Conservation (phyloP, 2,329 filamentous ascomycete genomes). For the Nemania sp. region DNA sequence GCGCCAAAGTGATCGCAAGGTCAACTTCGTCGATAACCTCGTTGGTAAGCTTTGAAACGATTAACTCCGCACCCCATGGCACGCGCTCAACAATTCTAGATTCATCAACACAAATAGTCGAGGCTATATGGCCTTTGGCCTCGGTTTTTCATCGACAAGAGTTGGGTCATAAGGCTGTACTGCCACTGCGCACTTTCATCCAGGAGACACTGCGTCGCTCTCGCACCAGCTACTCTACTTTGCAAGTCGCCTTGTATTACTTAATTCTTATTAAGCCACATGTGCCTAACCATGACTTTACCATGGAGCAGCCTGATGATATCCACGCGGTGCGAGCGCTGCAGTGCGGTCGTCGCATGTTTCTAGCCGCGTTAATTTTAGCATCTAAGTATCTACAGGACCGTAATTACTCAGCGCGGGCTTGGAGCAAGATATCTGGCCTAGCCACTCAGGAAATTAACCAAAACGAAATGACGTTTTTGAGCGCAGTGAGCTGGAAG, state of each 20-base stretch:
- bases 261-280: constrained; percentile 92
- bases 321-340: constrained; percentile 80
- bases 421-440: constrained; percentile 99
- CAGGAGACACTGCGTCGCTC: constrained; percentile 96
- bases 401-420: constrained; percentile 95
- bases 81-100: constrained; percentile 68
- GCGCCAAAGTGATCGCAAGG: constrained; percentile 90
- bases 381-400: constrained; percentile 99
- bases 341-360: constrained; percentile 97
- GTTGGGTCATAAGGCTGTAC: constrained; percentile 77
- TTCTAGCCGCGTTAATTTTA: constrained; percentile 91
- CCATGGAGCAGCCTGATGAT: constrained; percentile 84
- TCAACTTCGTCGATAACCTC: constrained; percentile 94
- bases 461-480: constrained; percentile 93
- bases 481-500: constrained; percentile 91
- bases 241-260: constrained; percentile 97
- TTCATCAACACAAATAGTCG: constrained; percentile 96
- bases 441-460: constrained; percentile 94
- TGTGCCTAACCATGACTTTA: constrained; percentile 85
- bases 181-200: constrained; percentile 94
- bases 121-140: constrained; percentile 95
- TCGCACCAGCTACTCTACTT: constrained; percentile 94
- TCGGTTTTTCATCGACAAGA: constrained; percentile 82
- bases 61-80: constrained; percentile 37
- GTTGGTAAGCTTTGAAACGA: constrained; percentile 82